Evolutionary conservation across 1,139 yeast genomes (phyloP).

Genomic region (Barnettozyma hawaiiensis): DNA sequence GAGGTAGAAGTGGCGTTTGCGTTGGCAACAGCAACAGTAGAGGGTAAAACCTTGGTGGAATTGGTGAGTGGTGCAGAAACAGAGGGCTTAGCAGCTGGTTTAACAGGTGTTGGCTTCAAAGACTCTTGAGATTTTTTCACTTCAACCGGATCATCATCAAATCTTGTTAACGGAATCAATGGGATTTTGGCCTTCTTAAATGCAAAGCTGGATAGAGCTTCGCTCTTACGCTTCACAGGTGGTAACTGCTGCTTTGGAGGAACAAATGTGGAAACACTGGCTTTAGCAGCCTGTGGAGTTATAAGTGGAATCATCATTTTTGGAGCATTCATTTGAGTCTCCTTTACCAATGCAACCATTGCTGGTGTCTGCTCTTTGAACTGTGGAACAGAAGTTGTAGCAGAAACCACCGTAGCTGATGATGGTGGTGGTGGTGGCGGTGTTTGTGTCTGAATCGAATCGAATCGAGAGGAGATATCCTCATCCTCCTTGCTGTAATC

Average conservation of each 20-base stretch:
- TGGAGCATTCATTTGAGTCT: background rate
- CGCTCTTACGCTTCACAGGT: constrained; percentile 20
- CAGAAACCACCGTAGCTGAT: too few relatives aligned
- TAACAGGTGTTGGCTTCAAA: background rate
- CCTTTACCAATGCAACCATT: background rate
- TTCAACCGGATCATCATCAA: constrained; percentile 5
- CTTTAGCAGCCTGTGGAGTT: background rate
- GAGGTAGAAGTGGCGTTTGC: too few relatives aligned
- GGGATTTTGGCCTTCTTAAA: constrained; percentile 24
- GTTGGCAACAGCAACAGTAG: background rate
- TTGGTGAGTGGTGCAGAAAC: background rate
- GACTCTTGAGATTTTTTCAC: background rate
- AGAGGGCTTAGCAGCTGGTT: background rate
- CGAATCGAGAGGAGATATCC: background rate
- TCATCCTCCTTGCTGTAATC: constrained; percentile 1
- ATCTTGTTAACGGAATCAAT: constrained; percentile 20
- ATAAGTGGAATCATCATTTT: background rate
- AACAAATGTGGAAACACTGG: background rate
- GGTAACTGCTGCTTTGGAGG: background rate
- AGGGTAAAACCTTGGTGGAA: too few relatives aligned
- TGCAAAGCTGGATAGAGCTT: constrained; percentile 19
- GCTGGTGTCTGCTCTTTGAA: constrained; percentile 4
- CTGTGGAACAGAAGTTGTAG: too few relatives aligned
- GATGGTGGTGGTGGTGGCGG: too few relatives aligned
- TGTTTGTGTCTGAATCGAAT: background rate